phyloP scores from a whole-genome alignment of 352 stramenopile species.

The Phytopythium delawarense region DNA sequence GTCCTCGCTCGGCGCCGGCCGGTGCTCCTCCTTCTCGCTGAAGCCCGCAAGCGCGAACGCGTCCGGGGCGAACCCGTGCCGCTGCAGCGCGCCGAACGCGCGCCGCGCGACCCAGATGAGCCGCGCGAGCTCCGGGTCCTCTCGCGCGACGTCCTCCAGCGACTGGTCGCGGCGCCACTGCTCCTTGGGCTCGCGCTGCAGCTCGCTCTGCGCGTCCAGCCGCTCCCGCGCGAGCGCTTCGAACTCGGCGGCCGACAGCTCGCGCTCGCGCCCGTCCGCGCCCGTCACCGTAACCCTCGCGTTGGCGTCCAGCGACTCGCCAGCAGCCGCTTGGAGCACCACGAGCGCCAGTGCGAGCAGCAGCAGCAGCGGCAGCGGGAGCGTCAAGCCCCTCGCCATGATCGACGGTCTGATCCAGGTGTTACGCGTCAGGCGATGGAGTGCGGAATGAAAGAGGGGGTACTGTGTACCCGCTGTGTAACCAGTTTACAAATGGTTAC shows the following conservation, averaged over 20 bases:
- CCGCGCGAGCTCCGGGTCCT: constrained; percentile 44
- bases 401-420: neutral
- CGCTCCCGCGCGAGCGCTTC: constrained; percentile 27
- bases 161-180: constrained; percentile 26
- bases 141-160: constrained; percentile 23
- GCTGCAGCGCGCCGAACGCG: constrained; percentile 51
- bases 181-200: constrained; percentile 20
- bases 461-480: too few relatives aligned
- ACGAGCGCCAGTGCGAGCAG: constrained; percentile 2
- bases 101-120: constrained; percentile 40
- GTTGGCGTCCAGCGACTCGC: constrained; percentile 12
- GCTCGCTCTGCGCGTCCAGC: constrained; percentile 23
- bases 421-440: too few relatives aligned
- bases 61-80: constrained; percentile 44
- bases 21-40: constrained; percentile 32
- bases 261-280: constrained; percentile 34
- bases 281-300: constrained; percentile 32
- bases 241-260: constrained; percentile 45
- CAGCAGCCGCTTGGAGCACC: neutral
- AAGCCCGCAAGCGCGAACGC: constrained; percentile 52
- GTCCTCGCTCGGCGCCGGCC: constrained; percentile 8
- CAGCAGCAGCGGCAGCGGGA: constrained; percentile 6
- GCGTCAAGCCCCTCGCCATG: neutral
- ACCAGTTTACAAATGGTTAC: too few relatives aligned
- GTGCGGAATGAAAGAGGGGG: too few relatives aligned